Evolutionary conservation across 2,329 filamentous ascomycete species (phyloP), one percentile per base, ranked within the genome.

Genomic region (Fusarium aywerte): DNA sequence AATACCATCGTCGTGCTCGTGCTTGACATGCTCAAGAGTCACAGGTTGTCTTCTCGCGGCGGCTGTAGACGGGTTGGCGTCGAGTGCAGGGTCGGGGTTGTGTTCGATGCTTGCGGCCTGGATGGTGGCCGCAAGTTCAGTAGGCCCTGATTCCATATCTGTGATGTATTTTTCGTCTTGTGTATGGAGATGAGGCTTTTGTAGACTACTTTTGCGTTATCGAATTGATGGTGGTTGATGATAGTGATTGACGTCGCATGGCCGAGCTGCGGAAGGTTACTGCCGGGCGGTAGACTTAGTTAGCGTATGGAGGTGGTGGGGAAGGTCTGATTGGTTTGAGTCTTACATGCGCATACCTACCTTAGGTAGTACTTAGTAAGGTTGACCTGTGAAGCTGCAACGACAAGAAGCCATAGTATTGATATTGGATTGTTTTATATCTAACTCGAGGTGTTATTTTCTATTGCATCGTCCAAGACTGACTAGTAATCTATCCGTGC

Each of bases 41-140:
- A 77, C 70, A 23, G 70, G 67, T 42, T 76, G 68, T 51, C 72
- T 91, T 67, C 82, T 80, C 47, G 90, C 91, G 50, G 90, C 87
- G 50, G 91, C 85, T 20, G 93, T 95, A 35, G 91, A 88, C 11
- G 93, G 93, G 76, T 94, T 94, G 74, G 92, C 76, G 80, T 97
- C 93, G 81, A 92, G 90, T 47, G 76, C 78, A 7, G 89, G 84
- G 36, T 91, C 92, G 0, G 93, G 93, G 51, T 88, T 75, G 44
- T 82, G 85, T 65, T 92, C 90, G 80, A 97, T 90, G 75, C 91
- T 91, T 32, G 89, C 91, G 16, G 91, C 89, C 78, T 97, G 94
- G 68, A 97, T 82, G 32, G 90, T 90, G 73, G 92, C 91, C 43
- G 92, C 91, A 58, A 95, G 80, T 76, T 96, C 88, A 23, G 88